phyloP scores from a whole-genome alignment of 2,329 filamentous ascomycete genomes.

The Epichloe coenophiala region DNA sequence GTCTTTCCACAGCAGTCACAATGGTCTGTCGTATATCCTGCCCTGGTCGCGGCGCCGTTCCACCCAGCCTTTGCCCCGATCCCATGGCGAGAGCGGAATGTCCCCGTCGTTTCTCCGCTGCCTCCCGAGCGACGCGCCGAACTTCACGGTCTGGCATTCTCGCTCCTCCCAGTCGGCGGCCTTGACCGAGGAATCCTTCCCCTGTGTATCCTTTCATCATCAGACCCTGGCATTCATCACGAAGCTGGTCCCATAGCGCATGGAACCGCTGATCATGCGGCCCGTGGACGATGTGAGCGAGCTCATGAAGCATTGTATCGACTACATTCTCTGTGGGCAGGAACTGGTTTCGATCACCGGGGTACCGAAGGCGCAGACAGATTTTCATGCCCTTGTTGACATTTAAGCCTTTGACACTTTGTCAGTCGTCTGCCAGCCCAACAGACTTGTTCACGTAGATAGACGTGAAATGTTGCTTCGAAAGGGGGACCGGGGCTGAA shows the following conservation, averaged over 20 bases:
- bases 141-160: conserved; percentile 59
- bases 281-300: conserved; percentile 75
- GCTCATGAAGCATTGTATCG: conserved; percentile 89
- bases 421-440: not conserved
- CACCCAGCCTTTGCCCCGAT: conserved; percentile 61
- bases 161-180: conserved; percentile 56
- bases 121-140: conserved; percentile 56
- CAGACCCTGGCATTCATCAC: conserved; percentile 71
- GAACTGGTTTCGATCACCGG: conserved; percentile 62
- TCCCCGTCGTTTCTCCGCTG: conserved; percentile 55
- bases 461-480: not conserved
- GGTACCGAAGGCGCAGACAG: conserved; percentile 66
- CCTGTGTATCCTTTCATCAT: conserved; percentile 76
- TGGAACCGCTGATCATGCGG: conserved; percentile 77
- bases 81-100: conserved; percentile 44
- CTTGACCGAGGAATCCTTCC: conserved; percentile 71
- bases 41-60: conserved; percentile 36
- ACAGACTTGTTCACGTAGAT: not conserved
- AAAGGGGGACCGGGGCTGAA: not conserved
- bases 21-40: conserved; percentile 61
- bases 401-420: conserved; percentile 48
- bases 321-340: conserved; percentile 66
- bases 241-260: conserved; percentile 75
- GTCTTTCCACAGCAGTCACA: conserved; percentile 55
- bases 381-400: conserved; percentile 66